Evolutionary conservation across 2,329 filamentous ascomycete species (phyloP).

Genomic region (Diplodia sapinea): DNA sequence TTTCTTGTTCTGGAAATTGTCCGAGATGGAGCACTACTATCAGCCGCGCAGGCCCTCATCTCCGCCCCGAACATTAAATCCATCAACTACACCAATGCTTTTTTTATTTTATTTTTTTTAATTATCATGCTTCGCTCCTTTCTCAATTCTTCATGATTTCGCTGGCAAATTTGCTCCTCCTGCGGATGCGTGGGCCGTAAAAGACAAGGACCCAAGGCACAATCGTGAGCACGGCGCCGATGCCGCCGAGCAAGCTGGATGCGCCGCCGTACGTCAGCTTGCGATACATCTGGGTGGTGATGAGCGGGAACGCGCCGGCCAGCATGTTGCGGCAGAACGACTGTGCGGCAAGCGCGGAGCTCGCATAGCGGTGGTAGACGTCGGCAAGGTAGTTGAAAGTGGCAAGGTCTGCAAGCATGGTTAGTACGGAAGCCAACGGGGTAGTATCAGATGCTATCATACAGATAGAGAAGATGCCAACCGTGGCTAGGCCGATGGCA

Average conservation of each 20-base stretch:
- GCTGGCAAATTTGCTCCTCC: conserved; percentile 75
- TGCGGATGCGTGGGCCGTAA: conserved; percentile 76
- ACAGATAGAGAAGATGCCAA: conserved; percentile 86
- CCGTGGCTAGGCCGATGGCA: conserved; percentile 74
- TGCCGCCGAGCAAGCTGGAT: conserved; percentile 75
- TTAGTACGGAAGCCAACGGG: conserved; percentile 32
- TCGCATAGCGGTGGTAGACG: conserved; percentile 83
- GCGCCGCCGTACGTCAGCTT: conserved; percentile 74
- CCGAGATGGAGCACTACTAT: neutral
- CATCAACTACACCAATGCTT: neutral
- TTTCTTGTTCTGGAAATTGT: neutral
- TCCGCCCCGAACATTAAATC: neutral
- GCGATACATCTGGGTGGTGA: conserved; percentile 74
- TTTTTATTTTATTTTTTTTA: neutral
- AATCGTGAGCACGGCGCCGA: conserved; percentile 69
- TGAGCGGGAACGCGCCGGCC: conserved; percentile 79
- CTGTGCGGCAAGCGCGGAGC: conserved; percentile 84
- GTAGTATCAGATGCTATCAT: neutral
- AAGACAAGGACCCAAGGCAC: conserved; percentile 89
- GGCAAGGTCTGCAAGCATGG: conserved; percentile 58
- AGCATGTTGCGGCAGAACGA: conserved; percentile 85
- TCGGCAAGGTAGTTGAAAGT: conserved; percentile 95
- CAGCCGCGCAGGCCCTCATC: neutral
- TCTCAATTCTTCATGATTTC: conserved; percentile 42
- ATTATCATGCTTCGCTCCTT: neutral